A percentile compares a stretch with the other conserved stretches of the same genome.
Conservation (phyloP, 208 protist species). For the Leishmania tarentolae region DNA sequence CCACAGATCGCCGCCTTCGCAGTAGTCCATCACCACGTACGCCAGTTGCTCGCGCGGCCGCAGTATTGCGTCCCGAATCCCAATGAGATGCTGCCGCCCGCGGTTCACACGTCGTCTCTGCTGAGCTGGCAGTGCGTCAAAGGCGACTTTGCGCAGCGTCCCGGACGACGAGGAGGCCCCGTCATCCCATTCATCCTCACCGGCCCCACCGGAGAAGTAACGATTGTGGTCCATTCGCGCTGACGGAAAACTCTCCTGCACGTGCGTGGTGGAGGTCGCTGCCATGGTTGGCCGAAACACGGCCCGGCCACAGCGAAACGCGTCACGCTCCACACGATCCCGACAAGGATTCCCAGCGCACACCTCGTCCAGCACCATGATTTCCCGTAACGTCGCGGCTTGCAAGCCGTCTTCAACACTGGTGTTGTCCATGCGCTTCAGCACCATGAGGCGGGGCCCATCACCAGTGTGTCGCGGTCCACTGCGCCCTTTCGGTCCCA, state of each 20-base stretch:
- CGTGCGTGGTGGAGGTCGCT: neutral
- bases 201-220: neutral
- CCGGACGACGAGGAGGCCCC: neutral
- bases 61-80: constrained; percentile 95
- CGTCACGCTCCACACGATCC: constrained; percentile 22
- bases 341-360: constrained; percentile 28
- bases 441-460: constrained; percentile 45
- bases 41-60: constrained; percentile 77
- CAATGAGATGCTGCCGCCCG: constrained; percentile 65
- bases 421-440: constrained; percentile 80
- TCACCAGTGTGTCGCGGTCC: neutral
- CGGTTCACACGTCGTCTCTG: constrained; percentile 15
- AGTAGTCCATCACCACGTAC: constrained; percentile 96
- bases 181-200: constrained; percentile 17
- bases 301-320: constrained; percentile 15
- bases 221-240: constrained; percentile 10
- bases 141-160: neutral
- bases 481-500: neutral
- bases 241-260: constrained; percentile 2
- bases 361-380: constrained; percentile 94
- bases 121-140: constrained; percentile 10
- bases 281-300: constrained; percentile 9
- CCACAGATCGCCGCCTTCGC: constrained; percentile 95
- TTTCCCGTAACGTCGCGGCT: constrained; percentile 85
- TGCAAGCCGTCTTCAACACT: constrained; percentile 85